Evolutionary conservation across 495 filamentous ascomycete species (phyloP), one percentile per base, ranked within the genome.

Genomic region (Achaetomiella virescens): DNA sequence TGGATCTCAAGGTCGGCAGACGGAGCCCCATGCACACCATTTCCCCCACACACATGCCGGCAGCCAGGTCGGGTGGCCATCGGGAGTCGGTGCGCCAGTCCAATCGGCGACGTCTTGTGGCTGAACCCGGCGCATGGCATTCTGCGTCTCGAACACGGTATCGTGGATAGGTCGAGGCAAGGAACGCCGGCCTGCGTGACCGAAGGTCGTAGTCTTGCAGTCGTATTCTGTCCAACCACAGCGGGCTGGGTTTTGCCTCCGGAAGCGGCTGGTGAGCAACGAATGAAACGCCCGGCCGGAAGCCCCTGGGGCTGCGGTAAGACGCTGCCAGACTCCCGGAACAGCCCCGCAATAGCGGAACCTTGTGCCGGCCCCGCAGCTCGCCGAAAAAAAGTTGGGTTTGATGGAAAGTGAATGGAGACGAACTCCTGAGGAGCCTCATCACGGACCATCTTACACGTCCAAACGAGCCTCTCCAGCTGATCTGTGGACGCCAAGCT

Each of bases 171-270:
- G 40, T 17, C 20, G 42, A 27, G 21, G 21, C 42, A 45, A 42
- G 36, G n/a, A 22, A 18, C n/a, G 36, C 14, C 10, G 10, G 33
- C 29, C 35, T 41, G 48, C 35, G 36, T 41, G 31, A 17, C 24
- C 22, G 17, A 36, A 51, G 8, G 22, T 20, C 42, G 17, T 36
- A 14, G 37, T 33, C 20, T 27, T 44, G 20, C 6, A 38, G 22
- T 68, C 73, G 72, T 76, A 76, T 73, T 63, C 49, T 48, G 63
- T 71, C 73, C 73, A 76, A 76, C 70, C 72, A 74, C 66, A 67
- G 52, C 41, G 40, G 27, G 56, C 22, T 60, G 54, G 21, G 22
- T 15, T 51, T 36, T 40, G 52, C n/a, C 15, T 27, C 22, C 21
- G 40, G 54, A 37, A 27, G 37, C 7, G n/a, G 22, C 44, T 46